Conservation (phyloP, 441 rosid species). For the Melastoma candidum region DNA sequence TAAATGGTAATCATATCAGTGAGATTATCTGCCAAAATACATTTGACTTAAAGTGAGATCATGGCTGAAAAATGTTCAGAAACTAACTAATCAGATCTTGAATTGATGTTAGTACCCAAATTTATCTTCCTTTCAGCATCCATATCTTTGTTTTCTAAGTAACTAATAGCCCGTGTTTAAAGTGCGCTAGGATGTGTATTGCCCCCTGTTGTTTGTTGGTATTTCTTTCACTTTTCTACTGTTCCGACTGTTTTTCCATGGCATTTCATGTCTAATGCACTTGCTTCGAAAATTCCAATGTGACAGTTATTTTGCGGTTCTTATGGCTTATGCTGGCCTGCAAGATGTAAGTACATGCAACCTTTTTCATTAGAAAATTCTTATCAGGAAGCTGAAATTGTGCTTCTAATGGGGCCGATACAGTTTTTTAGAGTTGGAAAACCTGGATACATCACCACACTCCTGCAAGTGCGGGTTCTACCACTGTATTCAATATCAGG, state of each 20-base stretch:
- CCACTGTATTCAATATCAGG: slow-evolving; percentile 45
- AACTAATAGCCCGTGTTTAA: too few relatives aligned
- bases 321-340: slow-evolving; percentile 41
- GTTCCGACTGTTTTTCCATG: too few relatives aligned
- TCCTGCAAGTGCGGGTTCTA: slow-evolving; percentile 51
- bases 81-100: background rate
- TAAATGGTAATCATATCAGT: too few relatives aligned
- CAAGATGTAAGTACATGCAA: slow-evolving; percentile 61
- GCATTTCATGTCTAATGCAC: too few relatives aligned
- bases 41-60: background rate
- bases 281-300: too few relatives aligned
- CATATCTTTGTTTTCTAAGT: background rate
- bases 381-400: slow-evolving; percentile 12
- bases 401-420: slow-evolving; percentile 17
- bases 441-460: slow-evolving; percentile 40
- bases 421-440: slow-evolving; percentile 76
- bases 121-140: background rate
- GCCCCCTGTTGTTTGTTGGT: too few relatives aligned
- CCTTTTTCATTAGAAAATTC: slow-evolving; percentile 18
- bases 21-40: too few relatives aligned
- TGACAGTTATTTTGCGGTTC: too few relatives aligned
- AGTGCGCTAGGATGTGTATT: too few relatives aligned
- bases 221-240: too few relatives aligned
- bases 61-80: slow-evolving; percentile 1
- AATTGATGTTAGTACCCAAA: too few relatives aligned